Base-by-base conservation (phyloP, 768 basidiomycete genomes). In the Phallus indusiatus region DNA sequence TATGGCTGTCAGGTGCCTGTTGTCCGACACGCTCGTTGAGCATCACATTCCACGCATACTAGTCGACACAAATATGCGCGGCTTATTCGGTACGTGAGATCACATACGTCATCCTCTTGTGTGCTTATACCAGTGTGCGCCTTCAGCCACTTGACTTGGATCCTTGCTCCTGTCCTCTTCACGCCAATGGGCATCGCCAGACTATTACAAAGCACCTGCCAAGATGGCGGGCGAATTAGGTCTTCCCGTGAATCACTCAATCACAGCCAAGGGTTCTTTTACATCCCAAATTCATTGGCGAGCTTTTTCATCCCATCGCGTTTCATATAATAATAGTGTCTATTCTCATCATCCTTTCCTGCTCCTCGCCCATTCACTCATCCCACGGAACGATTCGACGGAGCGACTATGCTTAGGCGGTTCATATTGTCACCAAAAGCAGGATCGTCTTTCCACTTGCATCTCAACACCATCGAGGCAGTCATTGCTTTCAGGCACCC, bases 151-250 rank as follows among this genome's bases (percentile, higher is more conserved):
- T 16, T 67, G 76, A 51, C 82, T 77, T 64, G 81, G n/a, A 72
- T 12, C 80, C 73, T 60, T 36, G 76, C 80, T 52, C 75, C 76
- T 5, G 78, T 83, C 37, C 68, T 78, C 20, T 74, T 84, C 59
- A 81, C 80, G 0, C 81, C 82, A 0, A 75, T 84, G 47, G 81
- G 83, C 1, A 77, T 81, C 60, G 81, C 80, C 64, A 77, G 75
- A n/a, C n/a, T n/a, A n/a, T n/a, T n/a, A 60, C 0, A 61, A 65
- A 0, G 81, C 77, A 14, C 75, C 76, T 6, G 75, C 77, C 21
- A 75, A 71, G 54, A 71, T 80, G 36, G 77, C 78, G n/a, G n/a
- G n/a, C n/a, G n/a, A n/a, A n/a, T n/a, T 20, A 7, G 18, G 49
- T 8, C 9, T 14, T 18, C 14, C 14, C 14, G 18, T 47, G 14